Percentiles rank a stretch among this genome's conserved stretches.
Conservation (phyloP, 2,329 filamentous ascomycete species). For the Colletotrichum kahawae region DNA sequence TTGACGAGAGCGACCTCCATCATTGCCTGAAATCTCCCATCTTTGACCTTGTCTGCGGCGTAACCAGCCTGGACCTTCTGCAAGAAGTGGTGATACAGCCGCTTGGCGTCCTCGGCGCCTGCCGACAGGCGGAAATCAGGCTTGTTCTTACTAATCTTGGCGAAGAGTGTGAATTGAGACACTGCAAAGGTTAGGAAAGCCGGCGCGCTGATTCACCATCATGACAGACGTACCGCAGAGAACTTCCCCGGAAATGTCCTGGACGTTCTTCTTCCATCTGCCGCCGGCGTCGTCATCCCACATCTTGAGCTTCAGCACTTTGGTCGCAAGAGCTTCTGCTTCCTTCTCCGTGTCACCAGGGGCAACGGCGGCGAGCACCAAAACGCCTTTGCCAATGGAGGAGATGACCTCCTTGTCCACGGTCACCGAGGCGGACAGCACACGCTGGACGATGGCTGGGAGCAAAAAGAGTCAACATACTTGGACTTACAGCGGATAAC, state of each 20-base stretch:
- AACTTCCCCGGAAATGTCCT: slow-evolving; percentile 88
- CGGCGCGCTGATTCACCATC: background rate
- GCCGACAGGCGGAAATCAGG: slow-evolving; percentile 94
- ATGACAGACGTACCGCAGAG: slow-evolving; percentile 76
- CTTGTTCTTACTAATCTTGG: slow-evolving; percentile 93
- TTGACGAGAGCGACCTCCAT: slow-evolving; percentile 97
- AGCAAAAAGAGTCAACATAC: slow-evolving; percentile 22
- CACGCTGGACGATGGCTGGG: slow-evolving; percentile 87
- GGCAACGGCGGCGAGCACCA: slow-evolving; percentile 90
- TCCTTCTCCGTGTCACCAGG: slow-evolving; percentile 91
- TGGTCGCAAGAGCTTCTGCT: slow-evolving; percentile 80
- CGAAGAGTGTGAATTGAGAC: slow-evolving; percentile 94
- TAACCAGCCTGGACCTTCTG: slow-evolving; percentile 77
- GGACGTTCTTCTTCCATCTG: slow-evolving; percentile 88
- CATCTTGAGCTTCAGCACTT: slow-evolving; percentile 87
- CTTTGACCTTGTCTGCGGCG: slow-evolving; percentile 76
- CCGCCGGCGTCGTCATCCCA: slow-evolving; percentile 84
- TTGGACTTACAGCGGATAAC: slow-evolving; percentile 5
- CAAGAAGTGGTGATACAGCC: slow-evolving; percentile 85
- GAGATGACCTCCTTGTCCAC: slow-evolving; percentile 92
- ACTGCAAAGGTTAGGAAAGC: slow-evolving; percentile 56
- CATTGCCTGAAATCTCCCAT: slow-evolving; percentile 98
- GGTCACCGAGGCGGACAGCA: slow-evolving; percentile 93
- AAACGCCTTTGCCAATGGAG: slow-evolving; percentile 85
- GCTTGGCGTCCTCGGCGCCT: slow-evolving; percentile 76